Percentiles rank a stretch among this genome's conserved stretches.
phyloP scores from a whole-genome alignment of 352 stramenopile species.

The Globisporangium paddicum region DNA sequence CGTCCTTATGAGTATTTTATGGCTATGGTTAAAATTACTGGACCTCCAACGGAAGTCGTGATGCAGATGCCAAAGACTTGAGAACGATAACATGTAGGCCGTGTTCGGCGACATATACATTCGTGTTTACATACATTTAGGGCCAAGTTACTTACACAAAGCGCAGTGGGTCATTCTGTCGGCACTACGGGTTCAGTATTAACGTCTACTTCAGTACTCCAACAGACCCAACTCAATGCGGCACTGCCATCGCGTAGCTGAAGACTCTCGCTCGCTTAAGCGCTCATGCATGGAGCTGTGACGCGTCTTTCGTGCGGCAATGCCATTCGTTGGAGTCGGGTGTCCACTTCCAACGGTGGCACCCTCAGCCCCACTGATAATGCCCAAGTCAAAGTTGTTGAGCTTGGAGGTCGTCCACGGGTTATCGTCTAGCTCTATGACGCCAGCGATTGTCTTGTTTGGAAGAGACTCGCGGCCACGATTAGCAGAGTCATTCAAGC shows the following conservation, averaged over 20 bases:
- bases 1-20: no score
- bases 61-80: no score
- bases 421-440: background rate
- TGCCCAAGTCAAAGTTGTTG: slow-evolving; percentile 3
- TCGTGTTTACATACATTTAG: no score
- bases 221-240: background rate
- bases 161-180: no score
- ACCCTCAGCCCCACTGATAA: background rate
- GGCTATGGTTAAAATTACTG: no score
- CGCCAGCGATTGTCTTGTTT: background rate
- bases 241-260: slow-evolving; percentile 1
- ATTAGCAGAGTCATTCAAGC: background rate
- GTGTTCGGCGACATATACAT: no score
- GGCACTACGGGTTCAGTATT: background rate
- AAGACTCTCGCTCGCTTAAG: background rate
- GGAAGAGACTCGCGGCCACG: background rate
- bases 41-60: no score
- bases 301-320: background rate
- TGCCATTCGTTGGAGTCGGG: background rate
- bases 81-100: no score
- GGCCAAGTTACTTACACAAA: background rate
- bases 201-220: background rate
- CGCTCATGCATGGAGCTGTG: background rate
- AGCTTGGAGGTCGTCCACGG: slow-evolving; percentile 6
- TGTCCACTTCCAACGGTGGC: no score